Evolutionary conservation across 176 grass and related monocot genomes (phyloP), one percentile per base, ranked within the genome.

Genomic region (Aegilops bicornis): DNA sequence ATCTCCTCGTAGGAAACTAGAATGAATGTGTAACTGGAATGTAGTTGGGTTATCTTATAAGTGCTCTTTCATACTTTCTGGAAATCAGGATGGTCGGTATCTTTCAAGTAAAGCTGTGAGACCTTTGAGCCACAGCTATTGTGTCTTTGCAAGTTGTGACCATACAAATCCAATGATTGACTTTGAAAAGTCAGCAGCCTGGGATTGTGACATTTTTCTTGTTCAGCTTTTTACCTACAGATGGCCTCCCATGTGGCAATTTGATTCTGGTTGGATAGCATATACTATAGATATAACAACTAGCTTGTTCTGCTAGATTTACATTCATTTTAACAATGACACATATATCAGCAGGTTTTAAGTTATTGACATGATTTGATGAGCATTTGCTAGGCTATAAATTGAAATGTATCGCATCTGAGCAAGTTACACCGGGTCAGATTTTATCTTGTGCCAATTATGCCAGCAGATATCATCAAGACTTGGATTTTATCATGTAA

Each of bases 21-120:
- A 84, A 67, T 25, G 63, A 32, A 50, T 29, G 10, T 33, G 54
- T 73, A 65, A 31, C 4, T 22, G 14, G 24, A 68, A 62, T 64
- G 37, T 61, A 60, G 63, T 35, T 16, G 54, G 40, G 15, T 25
- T 82, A 37, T 78, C 5, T 86, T 69, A 42, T 29, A 86, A 23
- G 71, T 68, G 33, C 24, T 16, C 10, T 81, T 22, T 82, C 35
- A 50, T 82, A 25, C 36, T 91, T 84, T 77, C 47, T 64, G 11
- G 12, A 31, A 66, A 43, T 24, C 52, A 33, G 70, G 64, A 58
- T 65, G 36, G 15, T 76, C 15, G 22, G 15, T 2, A 8, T 56
- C 43, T 60, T 69, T 76, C 30, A 30, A 48, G 20, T 75, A 14
- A 79, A 61, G 19, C 22, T 68, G 8, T 86, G 48, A 60, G 48